These are phyloP conservation scores for Podospora tetraspora DNA, from an alignment of 495 filamentous ascomycete genomes.

Conservation along the genomic window DNA sequence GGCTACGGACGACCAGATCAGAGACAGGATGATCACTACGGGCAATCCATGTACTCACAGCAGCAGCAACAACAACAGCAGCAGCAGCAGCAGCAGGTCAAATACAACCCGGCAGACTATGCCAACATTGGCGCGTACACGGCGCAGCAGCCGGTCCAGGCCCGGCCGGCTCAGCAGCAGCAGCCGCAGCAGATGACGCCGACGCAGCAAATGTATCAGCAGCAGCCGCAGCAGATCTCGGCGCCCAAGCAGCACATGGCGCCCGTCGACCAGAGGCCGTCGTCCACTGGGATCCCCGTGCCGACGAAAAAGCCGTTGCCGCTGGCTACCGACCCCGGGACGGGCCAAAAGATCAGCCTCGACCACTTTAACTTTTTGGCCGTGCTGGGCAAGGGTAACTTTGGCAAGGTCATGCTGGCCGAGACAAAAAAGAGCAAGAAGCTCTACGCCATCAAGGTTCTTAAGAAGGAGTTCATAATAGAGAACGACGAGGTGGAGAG, in stretches of 20 bases:
- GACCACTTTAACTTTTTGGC: conserved; percentile 99
- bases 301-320: conserved; percentile 49
- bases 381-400: conserved; percentile 98
- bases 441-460: conserved; percentile 96
- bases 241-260: conserved; percentile 35
- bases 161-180: conserved; percentile 24
- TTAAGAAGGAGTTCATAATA: conserved; percentile 99
- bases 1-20: conserved; percentile 33
- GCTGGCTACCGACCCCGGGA: conserved; percentile 56
- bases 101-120: conserved; percentile 71
- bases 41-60: conserved; percentile 35
- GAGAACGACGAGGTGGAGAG: conserved; percentile 99
- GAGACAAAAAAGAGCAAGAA: conserved; percentile 90
- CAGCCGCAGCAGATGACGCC: conserved; percentile 24
- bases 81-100: conserved; percentile 40
- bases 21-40: conserved; percentile 31
- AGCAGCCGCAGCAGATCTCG: conserved; percentile 19
- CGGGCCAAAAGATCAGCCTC: conserved; percentile 77
- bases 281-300: conserved; percentile 34
- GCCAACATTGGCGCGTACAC: conserved; percentile 53
- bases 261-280: conserved; percentile 20
- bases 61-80: conserved; percentile 31
- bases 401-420: conserved; percentile 99
- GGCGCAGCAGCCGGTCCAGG: conserved; percentile 36
- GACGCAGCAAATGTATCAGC: conserved; percentile 32